Evolutionary conservation across 2,329 filamentous ascomycete species (phyloP), one percentile per base, ranked within the genome.

Genomic region (Leptographium flavum): DNA sequence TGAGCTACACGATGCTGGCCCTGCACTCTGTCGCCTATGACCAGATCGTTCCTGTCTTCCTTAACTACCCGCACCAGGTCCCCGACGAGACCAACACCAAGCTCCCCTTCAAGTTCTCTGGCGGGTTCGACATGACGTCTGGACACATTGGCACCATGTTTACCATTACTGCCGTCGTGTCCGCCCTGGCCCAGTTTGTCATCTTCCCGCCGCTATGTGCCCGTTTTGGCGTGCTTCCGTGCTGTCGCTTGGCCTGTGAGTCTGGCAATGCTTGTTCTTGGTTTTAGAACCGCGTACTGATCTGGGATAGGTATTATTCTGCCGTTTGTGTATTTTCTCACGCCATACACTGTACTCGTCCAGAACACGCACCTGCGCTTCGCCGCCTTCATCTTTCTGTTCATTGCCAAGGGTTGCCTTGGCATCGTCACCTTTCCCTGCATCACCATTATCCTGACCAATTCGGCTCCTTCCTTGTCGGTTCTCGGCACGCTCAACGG

Each of bases 401-500:
- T 95, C 68, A 62, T 85, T 36, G 53, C 80, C 55, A 93, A 94
- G 60, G 81, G 82, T 10, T 72, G 83, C 45, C 76, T 74, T 33
- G 78, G 80, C 48, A 92, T 93, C 51, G 81, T 95, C 56, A 83
- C 83, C 1, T 95, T 95, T 59, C 90, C 92, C 0, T 92, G 85
- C 56, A 81, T 76, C 23, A 94, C 86, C 6, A 95, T 96, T 54
- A 69, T 96, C 40, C 73, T 96, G 32, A 95, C 88, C 25, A 95
- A 95, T 63, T 86, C 81, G 10, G 87, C 87, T 5, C 64, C 71
- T 1, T 87, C 81, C 45, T 66, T 94, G 15, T 68, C 73, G 37
- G 75, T 94, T 10, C 72, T 96, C 5, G 88, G 87, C 1, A 95
- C 88, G 0, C 65, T 96, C 45, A 96, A 96, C 56, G 92, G 90